Base-by-base conservation (phyloP, 345 rosid genomes). In the Acer yangbiense region DNA sequence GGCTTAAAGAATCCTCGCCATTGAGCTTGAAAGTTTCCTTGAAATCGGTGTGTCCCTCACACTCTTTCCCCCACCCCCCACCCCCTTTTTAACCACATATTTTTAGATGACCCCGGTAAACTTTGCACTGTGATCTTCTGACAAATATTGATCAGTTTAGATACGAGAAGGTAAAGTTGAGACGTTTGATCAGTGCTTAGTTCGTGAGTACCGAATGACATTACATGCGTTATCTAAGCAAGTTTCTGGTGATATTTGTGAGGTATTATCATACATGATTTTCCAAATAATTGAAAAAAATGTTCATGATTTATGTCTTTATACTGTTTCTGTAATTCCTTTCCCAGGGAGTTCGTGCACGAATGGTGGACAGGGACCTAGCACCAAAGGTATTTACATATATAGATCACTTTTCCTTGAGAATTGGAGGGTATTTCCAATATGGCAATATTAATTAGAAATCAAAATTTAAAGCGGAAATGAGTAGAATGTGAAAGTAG, bases 1-100 rank as follows among this genome's bases (percentile, higher is more conserved):
- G 87, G 76, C 97, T 96, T 65, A 88, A 79, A 82, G 93, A 89
- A 85, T 82, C 88, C 76, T 94, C 98, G 12, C 98, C 99, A 12
- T 77, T 94, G 86, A 89, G 98, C 80, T 89, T 96, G 89, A 96
- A 94, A 87, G 95, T 94, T 72, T 82, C 98, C 62, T 81, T 96
- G 78, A 92, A 91, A 94, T 94, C 98, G 32, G 99, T 91, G 84
- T 88, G 99, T 88, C 78, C 39, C 70, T 74, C 21, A 21, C 29
- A 54, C 57, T 41, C 55, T 4, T 78, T 20, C 57, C 13, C 46
- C 4, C n/a, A n/a, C n/a, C n/a, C n/a, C n/a, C n/a, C n/a, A n/a
- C 1, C 2, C 1, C 7, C 16, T 41, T 2, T 7, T 32, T 58
- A 7, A 18, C 4, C 41, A 70, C 2, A 13, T 43, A 9, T 14